A percentile compares a stretch with the other conserved stretches of the same genome.
Conservation (phyloP, 805 yeast genomes). For the Candida multigemmis region DNA sequence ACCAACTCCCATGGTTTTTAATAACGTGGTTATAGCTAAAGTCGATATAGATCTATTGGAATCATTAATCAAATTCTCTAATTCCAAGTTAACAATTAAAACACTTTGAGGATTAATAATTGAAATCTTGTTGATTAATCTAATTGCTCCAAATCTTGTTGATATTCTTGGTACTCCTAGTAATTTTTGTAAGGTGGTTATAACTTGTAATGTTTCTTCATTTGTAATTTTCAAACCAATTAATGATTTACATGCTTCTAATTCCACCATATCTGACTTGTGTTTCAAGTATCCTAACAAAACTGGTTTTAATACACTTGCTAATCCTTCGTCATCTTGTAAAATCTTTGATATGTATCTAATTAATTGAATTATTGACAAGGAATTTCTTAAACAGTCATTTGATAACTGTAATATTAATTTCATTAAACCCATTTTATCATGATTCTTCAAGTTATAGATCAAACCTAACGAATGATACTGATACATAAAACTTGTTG, state of each 20-base stretch:
- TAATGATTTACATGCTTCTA: conserved; percentile 83
- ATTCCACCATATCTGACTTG: conserved; percentile 80
- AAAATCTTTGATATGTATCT: conserved; percentile 70
- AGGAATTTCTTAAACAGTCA: conserved; percentile 60
- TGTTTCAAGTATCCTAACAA: conserved; percentile 66
- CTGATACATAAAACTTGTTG: conserved; percentile 77
- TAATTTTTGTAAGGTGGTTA: conserved; percentile 65
- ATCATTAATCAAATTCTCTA: conserved; percentile 82
- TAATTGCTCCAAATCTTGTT: conserved; percentile 86
- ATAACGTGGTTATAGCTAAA: conserved; percentile 90
- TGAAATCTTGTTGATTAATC: conserved; percentile 81
- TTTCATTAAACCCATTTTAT: conserved; percentile 88
- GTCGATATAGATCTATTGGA: conserved; percentile 89
- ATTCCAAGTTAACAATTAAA: conserved; percentile 71
- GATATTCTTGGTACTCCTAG: conserved; percentile 84
- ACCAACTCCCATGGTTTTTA: conserved; percentile 85
- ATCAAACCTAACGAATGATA: conserved; percentile 92
- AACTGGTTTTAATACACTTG: conserved; percentile 51
- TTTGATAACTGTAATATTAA: conserved; percentile 71
- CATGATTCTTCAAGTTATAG: conserved; percentile 82
- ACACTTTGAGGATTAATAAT: conserved; percentile 72
- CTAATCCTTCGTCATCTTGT: conserved; percentile 59
- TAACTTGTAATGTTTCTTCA: conserved; percentile 62
- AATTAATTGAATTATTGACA: conserved; percentile 79
- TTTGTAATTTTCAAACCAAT: conserved; percentile 45